Evolutionary conservation across 1,139 yeast species (phyloP).

Genomic region (Pichia kudriavzevii): DNA sequence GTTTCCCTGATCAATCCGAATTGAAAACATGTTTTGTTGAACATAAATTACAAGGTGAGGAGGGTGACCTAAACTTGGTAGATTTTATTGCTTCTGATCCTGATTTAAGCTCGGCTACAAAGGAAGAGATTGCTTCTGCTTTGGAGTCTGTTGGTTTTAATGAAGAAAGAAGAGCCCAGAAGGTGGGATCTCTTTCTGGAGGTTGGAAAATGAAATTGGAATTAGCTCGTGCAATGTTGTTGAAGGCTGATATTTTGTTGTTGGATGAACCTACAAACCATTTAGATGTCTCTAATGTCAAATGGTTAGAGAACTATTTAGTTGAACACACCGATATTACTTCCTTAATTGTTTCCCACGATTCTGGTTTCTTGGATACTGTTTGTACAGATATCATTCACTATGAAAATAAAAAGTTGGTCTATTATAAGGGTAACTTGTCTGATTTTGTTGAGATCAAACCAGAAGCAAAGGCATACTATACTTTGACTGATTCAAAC

Average conservation of each 20-base stretch:
- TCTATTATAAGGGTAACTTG: constrained; percentile 91
- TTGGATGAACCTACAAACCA: constrained; percentile 99
- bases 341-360: constrained; percentile 93
- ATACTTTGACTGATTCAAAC: constrained; percentile 87
- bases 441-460: constrained; percentile 85
- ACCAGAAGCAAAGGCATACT: constrained; percentile 95
- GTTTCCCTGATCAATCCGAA: constrained; percentile 87
- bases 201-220: constrained; percentile 99
- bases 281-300: constrained; percentile 88
- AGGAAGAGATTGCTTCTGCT: constrained; percentile 67
- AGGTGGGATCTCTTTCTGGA: constrained; percentile 93
- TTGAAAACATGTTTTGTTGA: constrained; percentile 94
- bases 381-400: constrained; percentile 97
- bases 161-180: constrained; percentile 78
- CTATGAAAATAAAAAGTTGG: constrained; percentile 91
- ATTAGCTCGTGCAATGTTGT: constrained; percentile 95
- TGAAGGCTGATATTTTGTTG: constrained; percentile 91
- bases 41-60: constrained; percentile 93
- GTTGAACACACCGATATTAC: constrained; percentile 79
- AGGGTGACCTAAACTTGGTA: constrained; percentile 84
- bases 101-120: constrained; percentile 55
- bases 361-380: constrained; percentile 89
- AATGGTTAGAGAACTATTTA: constrained; percentile 88
- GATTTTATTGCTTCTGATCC: constrained; percentile 88
- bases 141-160: constrained; percentile 84